Percentiles rank a stretch among this genome's conserved stretches.
Conservation (phyloP, 768 basidiomycete species). For the Lactarius pseudohatsudake region DNA sequence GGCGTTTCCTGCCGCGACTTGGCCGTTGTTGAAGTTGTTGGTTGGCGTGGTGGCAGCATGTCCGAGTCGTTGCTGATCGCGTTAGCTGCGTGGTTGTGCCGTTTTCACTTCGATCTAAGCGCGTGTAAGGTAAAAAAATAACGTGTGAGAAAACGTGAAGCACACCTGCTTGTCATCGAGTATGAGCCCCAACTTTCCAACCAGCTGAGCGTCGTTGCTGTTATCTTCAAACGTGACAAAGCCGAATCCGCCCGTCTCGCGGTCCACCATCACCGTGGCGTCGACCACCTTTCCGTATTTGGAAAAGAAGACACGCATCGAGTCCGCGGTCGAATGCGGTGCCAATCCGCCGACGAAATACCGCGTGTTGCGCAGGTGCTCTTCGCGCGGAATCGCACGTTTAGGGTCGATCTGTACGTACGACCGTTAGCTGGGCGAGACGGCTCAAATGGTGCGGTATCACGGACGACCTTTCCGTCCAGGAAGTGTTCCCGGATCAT, state of each 20-base stretch:
- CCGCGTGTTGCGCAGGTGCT: conserved; percentile 90
- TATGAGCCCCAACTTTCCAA: conserved; percentile 78
- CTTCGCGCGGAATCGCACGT: conserved; percentile 94
- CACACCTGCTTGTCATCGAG: conserved; percentile 84
- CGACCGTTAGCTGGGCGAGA: background rate
- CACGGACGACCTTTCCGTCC: conserved; percentile 93
- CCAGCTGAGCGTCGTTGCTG: conserved; percentile 84
- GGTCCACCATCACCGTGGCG: conserved; percentile 98
- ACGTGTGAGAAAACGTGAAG: background rate
- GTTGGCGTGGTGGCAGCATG: conserved; percentile 13
- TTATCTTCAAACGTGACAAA: conserved; percentile 95
- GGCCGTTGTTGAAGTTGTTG: conserved; percentile 31
- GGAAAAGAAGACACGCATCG: conserved; percentile 89
- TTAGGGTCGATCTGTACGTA: conserved; percentile 89
- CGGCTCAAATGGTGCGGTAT: conserved; percentile 17
- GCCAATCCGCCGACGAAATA: conserved; percentile 95
- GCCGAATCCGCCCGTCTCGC: conserved; percentile 94
- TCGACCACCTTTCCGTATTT: conserved; percentile 96
- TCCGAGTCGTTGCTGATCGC: conserved; percentile 54
- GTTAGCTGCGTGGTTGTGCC: conserved; percentile 64
- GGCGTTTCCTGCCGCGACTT: conserved; percentile 31
- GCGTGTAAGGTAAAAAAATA: background rate
- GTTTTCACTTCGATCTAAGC: conserved; percentile 93
- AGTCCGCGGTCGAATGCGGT: conserved; percentile 88
- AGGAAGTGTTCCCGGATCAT: conserved; percentile 94